phyloP scores from a whole-genome alignment of 768 basidiomycete genomes.

The Amanita jacksonii region DNA sequence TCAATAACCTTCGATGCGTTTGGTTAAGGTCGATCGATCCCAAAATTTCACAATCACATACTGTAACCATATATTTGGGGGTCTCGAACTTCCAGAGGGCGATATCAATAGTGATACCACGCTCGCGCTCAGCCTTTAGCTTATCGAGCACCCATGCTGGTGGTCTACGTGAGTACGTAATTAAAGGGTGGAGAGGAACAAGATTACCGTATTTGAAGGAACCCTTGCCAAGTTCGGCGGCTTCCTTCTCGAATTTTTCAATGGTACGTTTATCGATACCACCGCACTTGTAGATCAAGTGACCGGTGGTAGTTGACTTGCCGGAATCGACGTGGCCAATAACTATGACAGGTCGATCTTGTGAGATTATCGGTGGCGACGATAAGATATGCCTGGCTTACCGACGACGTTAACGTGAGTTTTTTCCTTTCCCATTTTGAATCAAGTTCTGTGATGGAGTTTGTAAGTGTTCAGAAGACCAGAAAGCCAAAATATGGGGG shows the following conservation, averaged over 20 bases:
- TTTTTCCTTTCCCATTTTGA: constrained; percentile 94
- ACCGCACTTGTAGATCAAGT: constrained; percentile 99
- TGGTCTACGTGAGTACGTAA: constrained; percentile 16
- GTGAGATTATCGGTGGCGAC: constrained; percentile 12
- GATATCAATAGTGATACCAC: constrained; percentile 99
- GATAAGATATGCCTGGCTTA: constrained; percentile 35
- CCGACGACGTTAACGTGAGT: constrained; percentile 96
- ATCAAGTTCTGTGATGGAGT: not conserved
- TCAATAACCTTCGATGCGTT: constrained; percentile 80
- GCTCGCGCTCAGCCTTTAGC: constrained; percentile 99
- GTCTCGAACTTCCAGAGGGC: constrained; percentile 99
- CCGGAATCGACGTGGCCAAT: constrained; percentile 99
- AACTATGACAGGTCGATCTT: constrained; percentile 40
- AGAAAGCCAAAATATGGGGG: constrained; percentile 15
- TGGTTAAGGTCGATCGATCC: too few species aligned
- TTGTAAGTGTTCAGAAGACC: not conserved
- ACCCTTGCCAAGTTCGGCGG: constrained; percentile 99
- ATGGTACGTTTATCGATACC: constrained; percentile 99
- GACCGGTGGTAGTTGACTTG: constrained; percentile 99
- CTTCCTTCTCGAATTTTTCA: constrained; percentile 99
- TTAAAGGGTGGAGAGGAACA: not conserved
- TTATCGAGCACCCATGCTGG: constrained; percentile 99
- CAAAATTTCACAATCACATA: constrained; percentile 36
- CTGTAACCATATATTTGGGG: constrained; percentile 89
- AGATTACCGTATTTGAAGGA: constrained; percentile 91